phyloP scores from a whole-genome alignment of 805 yeast genomes.

The Candida hungchunana region DNA sequence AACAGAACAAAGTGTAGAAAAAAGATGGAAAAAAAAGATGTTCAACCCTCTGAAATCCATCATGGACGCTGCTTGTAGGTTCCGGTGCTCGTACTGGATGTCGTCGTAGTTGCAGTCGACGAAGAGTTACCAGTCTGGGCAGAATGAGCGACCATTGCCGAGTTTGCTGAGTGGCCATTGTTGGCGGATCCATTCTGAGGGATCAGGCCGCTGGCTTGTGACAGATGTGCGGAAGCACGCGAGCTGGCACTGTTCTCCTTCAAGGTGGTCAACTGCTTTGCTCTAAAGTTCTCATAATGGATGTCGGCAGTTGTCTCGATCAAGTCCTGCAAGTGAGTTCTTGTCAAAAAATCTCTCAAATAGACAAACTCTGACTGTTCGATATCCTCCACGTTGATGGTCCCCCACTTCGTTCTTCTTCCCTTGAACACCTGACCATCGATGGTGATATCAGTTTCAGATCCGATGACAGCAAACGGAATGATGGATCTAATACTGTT shows the following conservation, averaged over 20 bases:
- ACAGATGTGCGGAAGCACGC: constrained; percentile 34
- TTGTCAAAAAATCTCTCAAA: constrained; percentile 87
- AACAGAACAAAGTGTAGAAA: too few species aligned
- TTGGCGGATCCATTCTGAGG: constrained; percentile 12
- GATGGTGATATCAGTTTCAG: constrained; percentile 70
- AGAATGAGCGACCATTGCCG: too few species aligned
- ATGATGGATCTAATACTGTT: constrained; percentile 69
- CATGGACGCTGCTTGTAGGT: constrained; percentile 24
- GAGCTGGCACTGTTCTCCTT: constrained; percentile 84
- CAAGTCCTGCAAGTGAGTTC: constrained; percentile 93
- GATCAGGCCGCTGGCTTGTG: constrained; percentile 23
- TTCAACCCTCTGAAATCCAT: not conserved
- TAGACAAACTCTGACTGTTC: constrained; percentile 94
- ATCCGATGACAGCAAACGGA: constrained; percentile 94
- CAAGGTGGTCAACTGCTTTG: constrained; percentile 88
- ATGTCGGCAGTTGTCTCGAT: constrained; percentile 85
- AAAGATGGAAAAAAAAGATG: too few species aligned
- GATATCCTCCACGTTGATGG: constrained; percentile 89
- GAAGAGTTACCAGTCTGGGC: too few species aligned
- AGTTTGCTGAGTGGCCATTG: too few species aligned
- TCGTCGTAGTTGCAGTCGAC: too few species aligned
- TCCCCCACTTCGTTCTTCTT: constrained; percentile 91
- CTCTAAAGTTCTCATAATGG: constrained; percentile 90
- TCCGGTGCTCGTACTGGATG: too few species aligned
- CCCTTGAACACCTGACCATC: constrained; percentile 84